A percentile compares a stretch with the other conserved stretches of the same genome.
These are phyloP conservation scores for Zoysia matrella DNA, from an alignment of 202 grass and related monocot genomes.

Conservation along the genomic window DNA sequence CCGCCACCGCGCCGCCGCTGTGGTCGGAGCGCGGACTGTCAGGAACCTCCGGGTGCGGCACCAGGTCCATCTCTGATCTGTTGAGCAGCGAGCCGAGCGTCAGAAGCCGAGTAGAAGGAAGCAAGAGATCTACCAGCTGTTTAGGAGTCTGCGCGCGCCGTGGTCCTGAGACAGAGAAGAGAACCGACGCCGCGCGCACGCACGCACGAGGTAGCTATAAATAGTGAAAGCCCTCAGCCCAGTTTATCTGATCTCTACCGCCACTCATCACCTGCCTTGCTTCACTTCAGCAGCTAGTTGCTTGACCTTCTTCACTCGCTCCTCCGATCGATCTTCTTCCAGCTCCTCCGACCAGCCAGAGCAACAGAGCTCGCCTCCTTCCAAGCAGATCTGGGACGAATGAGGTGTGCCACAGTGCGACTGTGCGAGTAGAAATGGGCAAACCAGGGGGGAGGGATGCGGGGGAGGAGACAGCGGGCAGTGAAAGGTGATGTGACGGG, in stretches of 20 bases:
- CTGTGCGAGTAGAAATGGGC: background rate
- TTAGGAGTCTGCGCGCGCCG: conserved; percentile 1
- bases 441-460: background rate
- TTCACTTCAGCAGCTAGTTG: background rate
- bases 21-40: conserved; percentile 72
- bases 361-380: background rate
- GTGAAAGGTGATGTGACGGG: conserved; percentile 84
- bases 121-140: conserved; percentile 43
- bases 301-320: background rate
- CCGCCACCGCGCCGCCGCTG: conserved; percentile 2
- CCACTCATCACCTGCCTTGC: conserved; percentile 1
- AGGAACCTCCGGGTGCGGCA: conserved; percentile 1
- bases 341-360: background rate
- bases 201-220: conserved; percentile 29
- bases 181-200: background rate
- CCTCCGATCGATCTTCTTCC: background rate
- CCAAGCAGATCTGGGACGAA: conserved; percentile 8
- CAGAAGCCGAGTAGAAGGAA: background rate
- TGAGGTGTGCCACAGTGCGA: conserved; percentile 26
- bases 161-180: conserved; percentile 53
- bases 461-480: conserved; percentile 49
- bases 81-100: background rate
- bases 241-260: background rate
- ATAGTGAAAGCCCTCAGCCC: conserved; percentile 31
- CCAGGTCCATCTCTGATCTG: no score